phyloP scores from a whole-genome alignment of 768 basidiomycete species.

The Lactifluus volemus region DNA sequence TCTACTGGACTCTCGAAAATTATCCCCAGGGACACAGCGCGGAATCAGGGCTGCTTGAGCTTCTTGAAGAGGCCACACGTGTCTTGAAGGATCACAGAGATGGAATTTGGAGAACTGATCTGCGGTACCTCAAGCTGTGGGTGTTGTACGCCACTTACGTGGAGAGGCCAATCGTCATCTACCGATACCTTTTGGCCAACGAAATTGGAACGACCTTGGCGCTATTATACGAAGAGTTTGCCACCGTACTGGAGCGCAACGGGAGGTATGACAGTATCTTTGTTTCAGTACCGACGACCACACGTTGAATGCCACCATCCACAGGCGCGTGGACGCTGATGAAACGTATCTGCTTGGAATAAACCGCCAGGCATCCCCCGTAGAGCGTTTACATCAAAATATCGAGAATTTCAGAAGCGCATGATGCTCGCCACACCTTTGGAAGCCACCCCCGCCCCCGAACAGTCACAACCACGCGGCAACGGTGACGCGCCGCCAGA shows the following conservation, averaged over 20 bases:
- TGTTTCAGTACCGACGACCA: neutral
- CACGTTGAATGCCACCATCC: slow-evolving; percentile 5
- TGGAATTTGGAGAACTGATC: slow-evolving; percentile 66
- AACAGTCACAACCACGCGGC: slow-evolving; percentile 28
- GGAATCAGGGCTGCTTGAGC: slow-evolving; percentile 83
- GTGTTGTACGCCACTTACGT: slow-evolving; percentile 88
- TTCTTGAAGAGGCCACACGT: slow-evolving; percentile 88
- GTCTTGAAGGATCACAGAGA: slow-evolving; percentile 69
- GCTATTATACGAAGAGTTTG: slow-evolving; percentile 88
- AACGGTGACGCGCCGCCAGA: slow-evolving; percentile 31
- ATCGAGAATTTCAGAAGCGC: slow-evolving; percentile 85
- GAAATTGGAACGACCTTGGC: slow-evolving; percentile 81
- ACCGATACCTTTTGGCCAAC: slow-evolving; percentile 81
- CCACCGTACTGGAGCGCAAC: slow-evolving; percentile 71
- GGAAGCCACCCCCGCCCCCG: slow-evolving; percentile 22
- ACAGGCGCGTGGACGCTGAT: slow-evolving; percentile 83
- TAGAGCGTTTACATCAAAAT: slow-evolving; percentile 72
- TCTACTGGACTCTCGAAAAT: slow-evolving; percentile 89
- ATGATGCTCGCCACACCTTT: slow-evolving; percentile 54
- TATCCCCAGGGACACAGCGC: slow-evolving; percentile 89
- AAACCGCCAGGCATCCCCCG: slow-evolving; percentile 68
- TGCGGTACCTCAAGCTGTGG: slow-evolving; percentile 92
- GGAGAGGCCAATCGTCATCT: slow-evolving; percentile 82
- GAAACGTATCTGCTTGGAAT: slow-evolving; percentile 83
- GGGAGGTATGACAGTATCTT: slow-evolving; percentile 52